A percentile compares a stretch with the other conserved stretches of the same genome.
Evolutionary conservation across 176 grass and related monocot species (phyloP).

Genomic region (Avena insularis): DNA sequence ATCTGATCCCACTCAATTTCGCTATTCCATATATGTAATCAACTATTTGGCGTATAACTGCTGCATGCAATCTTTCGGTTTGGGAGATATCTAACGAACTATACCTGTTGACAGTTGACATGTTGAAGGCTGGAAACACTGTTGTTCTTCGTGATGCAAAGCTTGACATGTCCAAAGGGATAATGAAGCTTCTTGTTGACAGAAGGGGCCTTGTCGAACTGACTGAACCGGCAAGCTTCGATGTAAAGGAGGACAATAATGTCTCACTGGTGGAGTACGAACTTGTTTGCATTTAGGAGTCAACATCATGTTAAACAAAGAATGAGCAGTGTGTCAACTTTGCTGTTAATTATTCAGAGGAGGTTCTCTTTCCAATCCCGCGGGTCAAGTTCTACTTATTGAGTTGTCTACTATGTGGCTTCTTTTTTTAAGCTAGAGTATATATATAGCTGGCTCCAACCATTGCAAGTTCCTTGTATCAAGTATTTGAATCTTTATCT

Average conservation of each 20-base stretch:
- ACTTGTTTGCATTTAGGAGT: slow-evolving; percentile 47
- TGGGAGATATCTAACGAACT: slow-evolving; percentile 11
- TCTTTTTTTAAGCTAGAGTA: too few species aligned
- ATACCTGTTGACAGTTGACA: slow-evolving; percentile 58
- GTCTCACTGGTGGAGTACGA: slow-evolving; percentile 83
- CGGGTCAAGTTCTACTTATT: slow-evolving; percentile 8
- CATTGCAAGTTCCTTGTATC: too few species aligned
- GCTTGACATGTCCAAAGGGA: slow-evolving; percentile 89
- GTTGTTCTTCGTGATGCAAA: slow-evolving; percentile 78
- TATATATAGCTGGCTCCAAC: too few species aligned
- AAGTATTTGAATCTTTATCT: too few species aligned
- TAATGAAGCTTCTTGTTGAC: slow-evolving; percentile 78
- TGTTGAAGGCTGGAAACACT: slow-evolving; percentile 64
- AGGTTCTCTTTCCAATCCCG: neutral
- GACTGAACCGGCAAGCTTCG: slow-evolving; percentile 62
- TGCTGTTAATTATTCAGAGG: neutral
- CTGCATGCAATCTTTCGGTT: neutral
- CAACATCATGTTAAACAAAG: slow-evolving; percentile 24
- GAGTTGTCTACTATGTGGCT: neutral
- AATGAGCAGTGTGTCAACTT: slow-evolving; percentile 28
- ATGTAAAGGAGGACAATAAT: slow-evolving; percentile 84
- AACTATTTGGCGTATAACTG: neutral
- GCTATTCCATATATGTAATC: too few species aligned
- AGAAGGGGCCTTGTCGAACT: slow-evolving; percentile 78
- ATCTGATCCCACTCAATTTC: neutral